A percentile compares a stretch with the other conserved stretches of the same genome.
Conservation (phyloP, 2,329 filamentous ascomycete genomes). For the Venturia pyrina region DNA sequence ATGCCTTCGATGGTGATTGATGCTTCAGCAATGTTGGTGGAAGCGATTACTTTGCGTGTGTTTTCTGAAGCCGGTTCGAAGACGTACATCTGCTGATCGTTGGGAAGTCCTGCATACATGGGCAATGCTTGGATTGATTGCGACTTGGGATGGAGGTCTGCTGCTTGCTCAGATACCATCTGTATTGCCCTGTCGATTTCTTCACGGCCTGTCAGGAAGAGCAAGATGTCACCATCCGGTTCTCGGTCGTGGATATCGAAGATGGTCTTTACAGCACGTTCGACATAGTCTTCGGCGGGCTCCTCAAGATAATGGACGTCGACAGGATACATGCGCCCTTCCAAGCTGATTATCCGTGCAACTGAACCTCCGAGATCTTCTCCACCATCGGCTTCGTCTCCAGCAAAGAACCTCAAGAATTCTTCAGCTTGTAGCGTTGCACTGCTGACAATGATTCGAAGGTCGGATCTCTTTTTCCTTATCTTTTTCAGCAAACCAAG, state of each 20-base stretch:
- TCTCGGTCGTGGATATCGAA: constrained; percentile 82
- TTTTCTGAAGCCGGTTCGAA: constrained; percentile 77
- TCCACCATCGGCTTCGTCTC: constrained; percentile 26
- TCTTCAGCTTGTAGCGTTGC: constrained; percentile 85
- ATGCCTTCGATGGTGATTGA: constrained; percentile 92
- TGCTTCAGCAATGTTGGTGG: constrained; percentile 93
- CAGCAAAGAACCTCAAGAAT: constrained; percentile 69
- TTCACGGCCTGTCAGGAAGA: constrained; percentile 87
- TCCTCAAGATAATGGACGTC: constrained; percentile 72
- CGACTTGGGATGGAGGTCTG: constrained; percentile 49
- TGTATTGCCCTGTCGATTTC: constrained; percentile 83
- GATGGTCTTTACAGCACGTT: constrained; percentile 70
- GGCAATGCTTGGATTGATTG: constrained; percentile 61
- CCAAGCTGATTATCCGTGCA: constrained; percentile 67
- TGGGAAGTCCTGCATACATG: constrained; percentile 79
- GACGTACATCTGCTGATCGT: constrained; percentile 89
- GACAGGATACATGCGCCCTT: constrained; percentile 81
- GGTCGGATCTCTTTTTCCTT: constrained; percentile 62
- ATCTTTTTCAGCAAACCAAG: constrained; percentile 90
- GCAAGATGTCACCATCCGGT: constrained; percentile 68
- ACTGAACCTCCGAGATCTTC: constrained; percentile 28
- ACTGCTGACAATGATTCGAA: constrained; percentile 85
- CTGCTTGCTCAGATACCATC: constrained; percentile 62
- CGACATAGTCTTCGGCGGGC: constrained; percentile 77
- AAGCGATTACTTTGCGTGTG: constrained; percentile 81